A percentile compares a stretch with the other conserved stretches of the same genome.
phyloP scores from a whole-genome alignment of 371 early-diverging fungal genomes.

The Mortierella sp. region DNA sequence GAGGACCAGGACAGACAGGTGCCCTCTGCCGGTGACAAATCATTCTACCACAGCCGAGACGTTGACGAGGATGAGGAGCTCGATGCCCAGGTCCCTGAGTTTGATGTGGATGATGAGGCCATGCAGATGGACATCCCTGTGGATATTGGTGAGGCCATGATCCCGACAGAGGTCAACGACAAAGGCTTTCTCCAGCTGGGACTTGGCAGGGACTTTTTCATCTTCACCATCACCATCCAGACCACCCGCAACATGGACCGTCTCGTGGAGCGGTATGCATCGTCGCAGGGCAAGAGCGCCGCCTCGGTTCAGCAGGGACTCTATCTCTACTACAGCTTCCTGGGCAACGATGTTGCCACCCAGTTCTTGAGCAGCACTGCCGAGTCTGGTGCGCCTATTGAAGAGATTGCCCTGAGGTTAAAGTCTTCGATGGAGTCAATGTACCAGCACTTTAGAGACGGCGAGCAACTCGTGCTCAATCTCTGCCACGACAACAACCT shows the following conservation, averaged over 20 bases:
- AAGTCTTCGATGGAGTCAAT: conserved; percentile 58
- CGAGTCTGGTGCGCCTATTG: conserved; percentile 35
- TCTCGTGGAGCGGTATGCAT: conserved; percentile 35
- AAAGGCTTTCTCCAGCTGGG: conserved; percentile 52
- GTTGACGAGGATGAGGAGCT: conserved; percentile 16
- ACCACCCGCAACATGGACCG: conserved; percentile 30
- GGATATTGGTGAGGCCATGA: conserved; percentile 51
- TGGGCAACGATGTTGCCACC: conserved; percentile 48
- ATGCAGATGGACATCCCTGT: conserved; percentile 51
- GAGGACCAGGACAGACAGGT: conserved; percentile 38
- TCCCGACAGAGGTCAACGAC: conserved; percentile 53
- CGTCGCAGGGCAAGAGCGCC: conserved; percentile 17
- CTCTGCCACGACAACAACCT: conserved; percentile 49
- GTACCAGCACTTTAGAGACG: conserved; percentile 56
- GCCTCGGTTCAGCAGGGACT: conserved; percentile 35
- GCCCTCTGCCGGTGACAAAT: conserved; percentile 37
- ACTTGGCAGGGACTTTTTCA: conserved; percentile 45
- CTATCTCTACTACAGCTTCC: conserved; percentile 53
- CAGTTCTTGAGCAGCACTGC: conserved; percentile 32
- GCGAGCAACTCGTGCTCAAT: conserved; percentile 50
- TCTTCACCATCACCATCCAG: conserved; percentile 54
- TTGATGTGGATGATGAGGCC: conserved; percentile 27
- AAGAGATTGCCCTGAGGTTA: conserved; percentile 48
- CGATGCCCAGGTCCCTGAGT: conserved; percentile 30
- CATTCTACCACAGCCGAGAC: conserved; percentile 26